These are phyloP conservation scores for Gynandropsis gynandra DNA, from an alignment of 345 rosid genomes.

Conservation along the genomic window DNA sequence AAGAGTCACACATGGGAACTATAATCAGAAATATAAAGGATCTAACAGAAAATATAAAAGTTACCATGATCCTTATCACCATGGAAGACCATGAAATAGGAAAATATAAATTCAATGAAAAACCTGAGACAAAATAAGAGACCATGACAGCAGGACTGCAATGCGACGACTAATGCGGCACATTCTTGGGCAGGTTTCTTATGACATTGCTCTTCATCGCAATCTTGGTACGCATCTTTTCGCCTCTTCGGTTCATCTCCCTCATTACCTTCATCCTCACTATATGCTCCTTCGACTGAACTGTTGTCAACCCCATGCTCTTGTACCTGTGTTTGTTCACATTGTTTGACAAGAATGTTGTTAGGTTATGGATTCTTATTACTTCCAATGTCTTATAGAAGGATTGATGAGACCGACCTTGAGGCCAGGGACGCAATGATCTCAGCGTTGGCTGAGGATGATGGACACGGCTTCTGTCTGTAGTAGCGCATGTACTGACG, in stretches of 20 bases:
- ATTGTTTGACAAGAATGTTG: no score
- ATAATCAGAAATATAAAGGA: no score
- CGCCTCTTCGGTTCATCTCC: conserved; percentile 60
- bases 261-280: conserved; percentile 74
- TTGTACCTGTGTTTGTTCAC: conserved; percentile 45
- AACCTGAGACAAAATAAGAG: no score
- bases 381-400: no score
- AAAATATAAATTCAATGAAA: no score
- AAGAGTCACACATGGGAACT: no score
- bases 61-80: no score
- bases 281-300: conserved; percentile 59
- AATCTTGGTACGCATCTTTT: conserved; percentile 64
- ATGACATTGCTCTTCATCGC: conserved; percentile 79
- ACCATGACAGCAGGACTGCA: no score
- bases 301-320: conserved; percentile 80
- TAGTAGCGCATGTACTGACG: conserved; percentile 83
- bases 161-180: conserved; percentile 52
- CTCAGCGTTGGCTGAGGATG: conserved; percentile 38
- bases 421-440: conserved; percentile 64
- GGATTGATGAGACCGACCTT: conserved; percentile 48
- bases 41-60: no score
- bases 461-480: conserved; percentile 85
- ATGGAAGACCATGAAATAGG: no score
- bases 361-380: no score
- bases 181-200: conserved; percentile 80